phyloP scores from a whole-genome alignment of 1,284 basidiomycete species.

The Cutaneotrichosporon sp. region DNA sequence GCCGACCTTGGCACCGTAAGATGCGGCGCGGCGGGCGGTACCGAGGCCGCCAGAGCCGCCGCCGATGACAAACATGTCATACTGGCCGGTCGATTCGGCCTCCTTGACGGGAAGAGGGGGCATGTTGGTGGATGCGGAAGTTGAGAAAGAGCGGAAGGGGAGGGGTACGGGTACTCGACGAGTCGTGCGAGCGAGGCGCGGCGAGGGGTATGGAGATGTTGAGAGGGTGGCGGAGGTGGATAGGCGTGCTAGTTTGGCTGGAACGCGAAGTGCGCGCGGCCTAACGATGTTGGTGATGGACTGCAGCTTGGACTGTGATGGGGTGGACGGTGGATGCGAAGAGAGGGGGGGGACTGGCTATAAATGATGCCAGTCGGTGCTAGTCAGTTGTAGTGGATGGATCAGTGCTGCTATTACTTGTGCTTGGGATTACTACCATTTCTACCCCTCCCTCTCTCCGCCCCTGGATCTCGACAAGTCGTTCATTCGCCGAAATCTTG shows the following conservation, averaged over 20 bases:
- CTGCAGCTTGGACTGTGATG: conserved; percentile 6
- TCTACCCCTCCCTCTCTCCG: too few relatives aligned
- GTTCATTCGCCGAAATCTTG: too few relatives aligned
- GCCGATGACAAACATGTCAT: conserved; percentile 47
- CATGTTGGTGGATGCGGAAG: conserved; percentile 31
- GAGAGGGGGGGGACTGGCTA: too few relatives aligned
- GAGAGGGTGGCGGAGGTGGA: not conserved
- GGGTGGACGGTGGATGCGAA: too few relatives aligned
- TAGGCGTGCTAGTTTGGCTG: too few relatives aligned
- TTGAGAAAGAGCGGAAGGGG: conserved; percentile 20
- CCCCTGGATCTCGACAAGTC: too few relatives aligned
- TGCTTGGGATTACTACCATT: too few relatives aligned
- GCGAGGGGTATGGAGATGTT: too few relatives aligned
- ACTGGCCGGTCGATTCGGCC: conserved; percentile 39
- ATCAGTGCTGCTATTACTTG: too few relatives aligned
- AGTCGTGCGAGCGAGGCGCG: not conserved
- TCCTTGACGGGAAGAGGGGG: conserved; percentile 42
- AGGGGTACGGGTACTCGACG: not conserved
- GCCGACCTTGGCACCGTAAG: conserved; percentile 93
- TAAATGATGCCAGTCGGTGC: too few relatives aligned
- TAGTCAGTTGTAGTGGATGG: too few relatives aligned
- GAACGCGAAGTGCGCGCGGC: not conserved
- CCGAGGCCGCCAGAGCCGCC: conserved; percentile 49
- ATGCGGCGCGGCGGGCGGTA: conserved; percentile 63
- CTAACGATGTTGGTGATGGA: not conserved